Conservation (phyloP, 108 stramenopile genomes). For the Ochromonas danica region DNA sequence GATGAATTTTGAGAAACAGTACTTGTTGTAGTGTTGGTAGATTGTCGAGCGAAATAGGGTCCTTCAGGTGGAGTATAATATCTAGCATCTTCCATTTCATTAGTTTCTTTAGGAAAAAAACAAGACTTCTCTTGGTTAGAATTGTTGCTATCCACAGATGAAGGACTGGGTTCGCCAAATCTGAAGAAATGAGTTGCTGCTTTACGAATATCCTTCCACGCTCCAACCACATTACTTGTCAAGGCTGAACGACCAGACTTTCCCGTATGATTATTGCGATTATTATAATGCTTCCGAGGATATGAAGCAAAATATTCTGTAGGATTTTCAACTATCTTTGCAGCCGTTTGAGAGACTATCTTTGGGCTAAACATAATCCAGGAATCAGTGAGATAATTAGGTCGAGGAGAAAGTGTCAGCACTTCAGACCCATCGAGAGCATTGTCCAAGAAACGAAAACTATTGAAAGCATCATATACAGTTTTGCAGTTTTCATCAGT, state of each 20-base stretch:
- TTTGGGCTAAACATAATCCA: background rate
- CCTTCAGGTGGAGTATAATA: conserved; percentile 27
- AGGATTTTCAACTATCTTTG: background rate
- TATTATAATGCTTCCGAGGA: too few species aligned
- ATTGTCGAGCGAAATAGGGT: background rate
- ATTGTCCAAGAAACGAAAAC: background rate
- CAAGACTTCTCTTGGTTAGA: background rate
- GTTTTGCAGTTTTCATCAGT: background rate
- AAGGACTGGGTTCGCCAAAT: too few species aligned
- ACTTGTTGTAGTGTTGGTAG: background rate
- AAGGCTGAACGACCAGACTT: background rate
- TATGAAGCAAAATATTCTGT: too few species aligned
- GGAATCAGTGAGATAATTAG: background rate
- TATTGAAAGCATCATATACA: background rate
- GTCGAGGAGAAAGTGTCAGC: background rate
- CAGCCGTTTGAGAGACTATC: background rate
- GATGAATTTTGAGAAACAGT: too few species aligned
- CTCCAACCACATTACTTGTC: background rate
- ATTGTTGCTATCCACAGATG: too few species aligned
- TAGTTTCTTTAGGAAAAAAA: background rate
- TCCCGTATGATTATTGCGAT: background rate
- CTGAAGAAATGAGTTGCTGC: background rate
- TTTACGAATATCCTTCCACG: background rate
- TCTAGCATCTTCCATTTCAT: background rate
- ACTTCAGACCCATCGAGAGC: background rate